Conservation (phyloP, 108 stramenopile genomes). For the Cyclotella kingstonii region DNA sequence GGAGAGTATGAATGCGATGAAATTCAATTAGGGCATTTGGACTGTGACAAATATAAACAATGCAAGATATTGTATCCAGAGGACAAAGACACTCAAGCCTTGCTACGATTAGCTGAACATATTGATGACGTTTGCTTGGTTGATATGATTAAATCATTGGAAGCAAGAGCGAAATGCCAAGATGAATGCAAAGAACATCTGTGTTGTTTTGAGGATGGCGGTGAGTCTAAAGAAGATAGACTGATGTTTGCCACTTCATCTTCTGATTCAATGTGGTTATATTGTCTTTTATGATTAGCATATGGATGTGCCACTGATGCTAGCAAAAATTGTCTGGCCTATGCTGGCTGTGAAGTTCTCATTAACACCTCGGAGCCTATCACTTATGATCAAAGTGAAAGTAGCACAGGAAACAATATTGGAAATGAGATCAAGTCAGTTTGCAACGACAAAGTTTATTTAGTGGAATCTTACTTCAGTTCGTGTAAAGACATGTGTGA, state of each 20-base stretch:
- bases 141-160: conserved; percentile 8
- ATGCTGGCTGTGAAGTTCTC: conserved; percentile 32
- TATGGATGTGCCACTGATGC: conserved; percentile 27
- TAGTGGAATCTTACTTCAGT: background rate
- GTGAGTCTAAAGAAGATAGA: conserved; percentile 2
- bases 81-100: conserved; percentile 4
- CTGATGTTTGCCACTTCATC: background rate
- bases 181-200: conserved; percentile 22
- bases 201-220: conserved; percentile 30
- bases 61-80: conserved; percentile 33
- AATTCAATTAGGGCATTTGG: conserved; percentile 22
- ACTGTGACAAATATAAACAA: conserved; percentile 18
- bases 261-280: background rate
- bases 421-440: conserved; percentile 4
- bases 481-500: conserved; percentile 13
- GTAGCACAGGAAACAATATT: conserved; percentile 1
- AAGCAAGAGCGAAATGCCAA: conserved; percentile 21
- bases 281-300: background rate
- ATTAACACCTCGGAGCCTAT: conserved; percentile 7
- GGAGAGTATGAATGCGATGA: conserved; percentile 20
- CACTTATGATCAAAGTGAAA: background rate
- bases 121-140: conserved; percentile 26
- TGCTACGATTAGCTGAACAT: conserved; percentile 18
- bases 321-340: conserved; percentile 29
- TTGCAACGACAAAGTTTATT: conserved; percentile 4